Percentiles rank a stretch among this genome's conserved stretches.
phyloP scores from a whole-genome alignment of 2,329 filamentous ascomycete genomes.

The Botrytis squamosa region DNA sequence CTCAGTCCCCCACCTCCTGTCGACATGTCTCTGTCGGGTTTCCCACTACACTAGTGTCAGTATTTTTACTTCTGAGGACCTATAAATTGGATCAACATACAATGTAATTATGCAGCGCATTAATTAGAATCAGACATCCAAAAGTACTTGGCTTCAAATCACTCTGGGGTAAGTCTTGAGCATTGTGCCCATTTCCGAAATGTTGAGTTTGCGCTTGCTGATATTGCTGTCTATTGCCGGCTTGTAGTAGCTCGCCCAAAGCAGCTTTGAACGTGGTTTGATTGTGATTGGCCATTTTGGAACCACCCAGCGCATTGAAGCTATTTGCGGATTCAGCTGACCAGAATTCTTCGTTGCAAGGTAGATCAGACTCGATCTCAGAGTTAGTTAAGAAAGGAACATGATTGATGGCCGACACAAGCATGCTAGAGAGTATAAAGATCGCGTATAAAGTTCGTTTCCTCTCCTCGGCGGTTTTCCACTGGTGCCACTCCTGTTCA shows the following conservation, averaged over 20 bases:
- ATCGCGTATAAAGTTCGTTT: constrained; percentile 91
- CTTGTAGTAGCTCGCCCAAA: constrained; percentile 74
- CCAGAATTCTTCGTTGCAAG: constrained; percentile 92
- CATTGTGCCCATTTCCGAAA: constrained; percentile 48
- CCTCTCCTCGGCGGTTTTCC: constrained; percentile 85
- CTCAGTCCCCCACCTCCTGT: constrained; percentile 83
- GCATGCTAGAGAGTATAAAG: constrained; percentile 85
- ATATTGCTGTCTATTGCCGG: constrained; percentile 65
- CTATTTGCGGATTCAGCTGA: constrained; percentile 77
- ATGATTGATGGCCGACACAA: constrained; percentile 92
- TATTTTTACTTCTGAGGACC: too few species aligned
- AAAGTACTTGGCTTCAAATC: constrained; percentile 84
- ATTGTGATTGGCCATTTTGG: constrained; percentile 65
- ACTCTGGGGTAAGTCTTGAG: constrained; percentile 54
- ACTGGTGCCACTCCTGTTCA: constrained; percentile 78
- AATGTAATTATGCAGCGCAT: constrained; percentile 95
- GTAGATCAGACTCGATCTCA: constrained; percentile 83
- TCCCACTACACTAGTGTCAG: constrained; percentile 60
- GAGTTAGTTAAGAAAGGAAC: constrained; percentile 89
- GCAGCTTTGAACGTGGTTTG: constrained; percentile 78
- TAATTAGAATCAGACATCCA: constrained; percentile 87
- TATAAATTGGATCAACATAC: neutral
- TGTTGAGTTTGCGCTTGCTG: constrained; percentile 46
- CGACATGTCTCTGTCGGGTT: constrained; percentile 84
- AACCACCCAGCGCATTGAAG: constrained; percentile 76